phyloP scores from a whole-genome alignment of 2,329 filamentous ascomycete genomes.

The Pseudogymnoascus sp. region DNA sequence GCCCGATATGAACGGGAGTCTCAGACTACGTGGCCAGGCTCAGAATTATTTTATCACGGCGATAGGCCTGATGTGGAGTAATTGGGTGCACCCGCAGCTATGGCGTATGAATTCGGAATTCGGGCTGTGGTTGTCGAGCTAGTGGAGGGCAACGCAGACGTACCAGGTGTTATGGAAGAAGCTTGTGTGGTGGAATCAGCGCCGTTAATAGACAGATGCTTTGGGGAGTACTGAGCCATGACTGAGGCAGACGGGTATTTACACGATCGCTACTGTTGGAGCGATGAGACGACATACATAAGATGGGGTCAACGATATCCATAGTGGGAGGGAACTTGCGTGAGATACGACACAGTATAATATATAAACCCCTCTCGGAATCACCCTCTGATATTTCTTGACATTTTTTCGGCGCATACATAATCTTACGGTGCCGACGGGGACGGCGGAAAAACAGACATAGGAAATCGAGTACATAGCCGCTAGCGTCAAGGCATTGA shows the following conservation, averaged over 20 bases:
- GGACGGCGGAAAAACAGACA: background rate
- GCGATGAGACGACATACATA: background rate
- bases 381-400: background rate
- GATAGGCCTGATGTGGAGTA: background rate
- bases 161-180: background rate
- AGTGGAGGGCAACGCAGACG: background rate
- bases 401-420: background rate
- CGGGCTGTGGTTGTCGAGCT: background rate
- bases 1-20: constrained; percentile 59
- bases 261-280: background rate
- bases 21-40: constrained; percentile 31
- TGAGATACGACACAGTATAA: background rate
- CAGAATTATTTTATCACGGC: background rate
- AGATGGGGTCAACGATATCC: background rate
- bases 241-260: background rate
- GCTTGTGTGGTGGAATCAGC: background rate
- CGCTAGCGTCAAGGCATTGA: background rate
- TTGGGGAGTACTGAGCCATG: background rate
- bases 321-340: background rate
- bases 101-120: background rate
- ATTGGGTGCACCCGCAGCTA: background rate
- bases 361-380: background rate
- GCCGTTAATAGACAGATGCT: too few species aligned
- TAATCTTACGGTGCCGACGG: background rate
- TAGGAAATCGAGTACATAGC: constrained; percentile 4